phyloP scores from a whole-genome alignment of 768 basidiomycete species.

The Leccinum sublutescens region DNA sequence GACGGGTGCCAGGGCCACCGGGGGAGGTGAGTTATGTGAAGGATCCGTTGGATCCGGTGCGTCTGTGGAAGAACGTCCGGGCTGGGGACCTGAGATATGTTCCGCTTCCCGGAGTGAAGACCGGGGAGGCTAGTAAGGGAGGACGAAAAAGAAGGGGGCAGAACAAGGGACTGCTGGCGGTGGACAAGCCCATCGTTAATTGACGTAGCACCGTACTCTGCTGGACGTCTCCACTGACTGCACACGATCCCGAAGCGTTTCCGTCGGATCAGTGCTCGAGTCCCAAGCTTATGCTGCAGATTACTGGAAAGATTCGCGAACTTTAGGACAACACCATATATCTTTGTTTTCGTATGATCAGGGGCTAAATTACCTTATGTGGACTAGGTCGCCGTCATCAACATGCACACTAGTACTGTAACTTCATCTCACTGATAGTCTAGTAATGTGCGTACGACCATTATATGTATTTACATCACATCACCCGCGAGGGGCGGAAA shows the following conservation, averaged over 20 bases:
- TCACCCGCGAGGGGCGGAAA: background rate
- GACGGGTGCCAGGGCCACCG: conserved; percentile 41
- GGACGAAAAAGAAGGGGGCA: conserved; percentile 4
- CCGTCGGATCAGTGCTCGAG: too few species aligned
- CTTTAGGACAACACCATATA: conserved; percentile 14
- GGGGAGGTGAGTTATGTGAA: conserved; percentile 37
- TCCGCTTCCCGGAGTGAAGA: conserved; percentile 23
- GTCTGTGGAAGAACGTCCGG: conserved; percentile 47
- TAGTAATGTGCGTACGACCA: conserved; percentile 37
- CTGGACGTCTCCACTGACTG: too few species aligned
- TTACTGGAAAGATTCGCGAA: too few species aligned
- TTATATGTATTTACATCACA: conserved; percentile 2
- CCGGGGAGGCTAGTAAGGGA: background rate
- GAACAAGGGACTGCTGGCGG: background rate
- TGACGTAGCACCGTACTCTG: too few species aligned
- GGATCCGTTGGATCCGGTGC: conserved; percentile 22
- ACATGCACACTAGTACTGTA: too few species aligned
- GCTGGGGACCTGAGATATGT: conserved; percentile 38
- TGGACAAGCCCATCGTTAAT: background rate
- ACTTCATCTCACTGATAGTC: too few species aligned
- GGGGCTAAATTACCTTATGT: too few species aligned
- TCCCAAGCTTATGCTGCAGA: too few species aligned
- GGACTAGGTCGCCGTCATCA: too few species aligned
- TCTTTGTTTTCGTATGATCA: too few species aligned
- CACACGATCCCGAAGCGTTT: too few species aligned